Evolutionary conservation across 768 basidiomycete species (phyloP), one percentile per base, ranked within the genome.

Genomic region (Candolleomyces aberdarensis): DNA sequence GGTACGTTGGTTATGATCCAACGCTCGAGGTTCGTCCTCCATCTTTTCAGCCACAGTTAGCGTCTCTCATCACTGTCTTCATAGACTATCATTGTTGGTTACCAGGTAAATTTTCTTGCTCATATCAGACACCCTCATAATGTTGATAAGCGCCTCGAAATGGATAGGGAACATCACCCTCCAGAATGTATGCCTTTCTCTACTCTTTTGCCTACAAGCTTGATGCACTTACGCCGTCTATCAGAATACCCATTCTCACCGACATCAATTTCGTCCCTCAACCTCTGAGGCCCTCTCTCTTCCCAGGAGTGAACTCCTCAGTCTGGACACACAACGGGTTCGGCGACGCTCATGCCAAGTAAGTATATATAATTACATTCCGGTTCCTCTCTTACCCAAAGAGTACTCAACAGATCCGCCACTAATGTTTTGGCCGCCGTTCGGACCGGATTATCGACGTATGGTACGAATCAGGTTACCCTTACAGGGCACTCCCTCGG

Each of bases 271-370:
- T 86, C 53, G 0, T 71, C 32, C 71, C 75, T 66, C 67, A 71
- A 31, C 64, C 59, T 17, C 73, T 86, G 32, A 70, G 83, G 64
- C 39, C 76, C 2, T 68, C 70, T 0, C 76, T 87, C 10, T 87
- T 87, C 74, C 86, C 86, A 2, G 85, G 84, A 1, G 68, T 85
- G 11, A 65, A 75, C 29, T 69, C 69, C 17, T 70, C 57, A 31
- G 78, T 84, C n/a, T 63, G 67, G 58, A 83, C 80, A 15, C 86
- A 84, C 65, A 73, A 76, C 40, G 86, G 87, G 4, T 88, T 87
- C 69, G 74, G 78, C 1, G 67, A 78, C 41, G 76, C 77, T 54
- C 85, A 86, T 44, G 78, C 81, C 1, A 57, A 72, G 64, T 65
- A 13, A 20, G 61, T 60, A 29, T 13, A 15, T 11, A 8, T 7